phyloP scores from a whole-genome alignment of 2,329 filamentous ascomycete species.

The Chaetothyriales sp. region DNA sequence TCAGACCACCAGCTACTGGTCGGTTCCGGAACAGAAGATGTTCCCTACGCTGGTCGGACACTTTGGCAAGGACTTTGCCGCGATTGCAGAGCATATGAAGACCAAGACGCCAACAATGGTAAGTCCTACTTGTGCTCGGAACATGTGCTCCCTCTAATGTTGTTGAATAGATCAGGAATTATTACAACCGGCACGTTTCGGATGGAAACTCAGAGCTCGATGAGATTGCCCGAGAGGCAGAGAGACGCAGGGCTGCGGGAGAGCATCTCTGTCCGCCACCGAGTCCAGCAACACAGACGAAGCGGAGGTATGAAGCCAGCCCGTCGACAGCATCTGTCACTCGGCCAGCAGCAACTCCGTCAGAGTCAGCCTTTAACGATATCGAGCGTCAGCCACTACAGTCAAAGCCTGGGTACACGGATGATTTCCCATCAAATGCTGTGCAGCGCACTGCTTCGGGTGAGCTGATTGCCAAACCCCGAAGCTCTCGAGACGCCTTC shows the following conservation, averaged over 20 bases:
- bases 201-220: conserved; percentile 31
- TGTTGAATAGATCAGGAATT: conserved; percentile 32
- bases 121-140: conserved; percentile 12
- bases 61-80: conserved; percentile 35
- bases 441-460: conserved; percentile 9
- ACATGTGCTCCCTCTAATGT: conserved; percentile 3
- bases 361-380: conserved; percentile 22
- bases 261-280: conserved; percentile 31
- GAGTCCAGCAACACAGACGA: conserved; percentile 26
- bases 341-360: conserved; percentile 18
- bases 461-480: conserved; percentile 10
- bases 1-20: conserved; percentile 38
- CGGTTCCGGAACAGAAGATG: conserved; percentile 34
- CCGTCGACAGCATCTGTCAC: conserved; percentile 22
- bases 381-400: conserved; percentile 24
- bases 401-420: conserved; percentile 19
- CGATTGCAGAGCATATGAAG: conserved; percentile 36
- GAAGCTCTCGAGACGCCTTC: conserved; percentile 4
- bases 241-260: conserved; percentile 30
- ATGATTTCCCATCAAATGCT: conserved; percentile 14
- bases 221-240: conserved; percentile 27
- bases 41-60: conserved; percentile 31
- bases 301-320: conserved; percentile 34
- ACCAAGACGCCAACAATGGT: conserved; percentile 39
- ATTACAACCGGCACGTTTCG: conserved; percentile 31